Base-by-base conservation (phyloP, 768 basidiomycete genomes). In the Pseudohyphozyma bogoriensis region DNA sequence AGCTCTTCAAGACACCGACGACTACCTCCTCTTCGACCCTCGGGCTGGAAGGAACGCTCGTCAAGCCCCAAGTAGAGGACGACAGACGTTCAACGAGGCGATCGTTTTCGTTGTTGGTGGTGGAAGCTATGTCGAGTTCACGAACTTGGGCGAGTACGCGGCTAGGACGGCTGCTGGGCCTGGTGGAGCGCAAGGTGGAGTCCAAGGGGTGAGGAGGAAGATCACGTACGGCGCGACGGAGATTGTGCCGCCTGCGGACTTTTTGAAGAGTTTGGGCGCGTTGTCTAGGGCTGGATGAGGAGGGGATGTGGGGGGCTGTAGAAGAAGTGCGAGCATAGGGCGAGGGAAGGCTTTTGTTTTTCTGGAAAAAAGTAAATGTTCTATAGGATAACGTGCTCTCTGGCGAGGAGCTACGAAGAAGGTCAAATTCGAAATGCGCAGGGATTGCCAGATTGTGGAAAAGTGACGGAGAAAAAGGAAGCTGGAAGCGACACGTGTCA, bases 161-260 rank as follows among this genome's bases (percentile, higher is more conserved):
- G 76, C 74, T 55, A 32, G 55, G 56, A 44, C 31, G 46, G 37
- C 49, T 59, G 70, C 58, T 59, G 60, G 44, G 57, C 59, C 40
- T 13, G 32, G 31, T 4, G 22, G 37, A n/a, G 31, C 18, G 24
- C 12, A 13, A 22, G 40, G 35, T 20, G 29, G 39, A 33, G 22
- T 5, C n/a, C 32, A 36, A 18, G 26, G 40, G 33, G 16, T 42
- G 51, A 37, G 50, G 42, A 28, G 33, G 18, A 31, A 47, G 63
- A 82, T 97, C 47, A 86, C 88, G 37, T 99, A 99, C 72, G 95
- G 95, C 22, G 88, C 89, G 24, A 97, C 93, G 22, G 95, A 97
- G 72, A 91, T 99, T 42, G 70, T 95, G 51, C 86, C 89, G 68
- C 95, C 95, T 8, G 83, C 81, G 71, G 83, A 83, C 50, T 97